A percentile compares a stretch with the other conserved stretches of the same genome.
Conservation (phyloP, 768 basidiomycete species). For the Chiua virens region DNA sequence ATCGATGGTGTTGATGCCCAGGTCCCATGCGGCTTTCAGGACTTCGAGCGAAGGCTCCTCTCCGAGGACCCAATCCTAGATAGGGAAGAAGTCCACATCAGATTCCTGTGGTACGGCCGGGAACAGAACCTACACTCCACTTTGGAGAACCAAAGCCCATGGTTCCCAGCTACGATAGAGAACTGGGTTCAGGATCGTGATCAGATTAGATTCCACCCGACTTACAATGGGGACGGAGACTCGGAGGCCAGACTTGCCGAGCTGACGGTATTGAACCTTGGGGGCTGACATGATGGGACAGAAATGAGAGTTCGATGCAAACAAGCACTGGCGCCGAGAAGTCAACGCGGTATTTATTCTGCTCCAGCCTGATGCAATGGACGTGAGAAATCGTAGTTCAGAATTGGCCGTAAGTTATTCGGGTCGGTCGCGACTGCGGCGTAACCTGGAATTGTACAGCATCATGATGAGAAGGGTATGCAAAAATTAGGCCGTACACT, state of each 20-base stretch:
- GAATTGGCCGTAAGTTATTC: too few relatives aligned
- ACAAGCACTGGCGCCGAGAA: too few relatives aligned
- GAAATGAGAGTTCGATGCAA: too few relatives aligned
- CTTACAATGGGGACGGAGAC: slow-evolving; percentile 37
- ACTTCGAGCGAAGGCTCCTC: slow-evolving; percentile 32
- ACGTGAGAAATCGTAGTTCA: too few relatives aligned
- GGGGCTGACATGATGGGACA: too few relatives aligned
- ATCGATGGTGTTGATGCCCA: slow-evolving; percentile 41
- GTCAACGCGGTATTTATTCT: too few relatives aligned
- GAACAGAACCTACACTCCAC: slow-evolving; percentile 23
- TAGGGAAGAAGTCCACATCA: not conserved
- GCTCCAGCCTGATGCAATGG: too few relatives aligned
- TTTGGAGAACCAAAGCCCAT: slow-evolving; percentile 27
- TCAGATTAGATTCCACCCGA: not conserved
- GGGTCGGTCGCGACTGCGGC: too few relatives aligned
- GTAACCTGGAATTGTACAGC: too few relatives aligned
- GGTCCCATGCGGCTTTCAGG: slow-evolving; percentile 40
- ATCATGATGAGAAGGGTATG: too few relatives aligned
- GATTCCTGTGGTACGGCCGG: not conserved
- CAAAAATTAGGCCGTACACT: too few relatives aligned
- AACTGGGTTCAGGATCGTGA: slow-evolving; percentile 50
- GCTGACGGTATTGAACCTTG: slow-evolving; percentile 27
- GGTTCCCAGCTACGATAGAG: slow-evolving; percentile 22
- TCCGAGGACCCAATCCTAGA: slow-evolving; percentile 26
- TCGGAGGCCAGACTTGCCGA: slow-evolving; percentile 33